Evolutionary conservation across 768 basidiomycete species (phyloP).

Genomic region (Tubosaeta sp.): DNA sequence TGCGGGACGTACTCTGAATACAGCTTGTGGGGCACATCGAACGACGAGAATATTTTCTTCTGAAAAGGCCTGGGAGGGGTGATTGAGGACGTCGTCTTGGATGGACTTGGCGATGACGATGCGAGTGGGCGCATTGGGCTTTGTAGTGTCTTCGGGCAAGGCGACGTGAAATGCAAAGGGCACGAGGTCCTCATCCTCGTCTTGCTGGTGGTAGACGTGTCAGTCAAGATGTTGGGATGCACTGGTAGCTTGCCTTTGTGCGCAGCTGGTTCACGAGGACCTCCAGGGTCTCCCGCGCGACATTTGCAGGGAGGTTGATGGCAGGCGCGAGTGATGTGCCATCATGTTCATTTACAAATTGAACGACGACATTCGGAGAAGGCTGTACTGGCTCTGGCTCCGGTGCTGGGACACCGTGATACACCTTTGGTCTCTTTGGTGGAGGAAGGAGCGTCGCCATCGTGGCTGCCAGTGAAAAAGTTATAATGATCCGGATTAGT

Average conservation of each 20-base stretch:
- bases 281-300: conserved; percentile 80
- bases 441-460: conserved; percentile 89
- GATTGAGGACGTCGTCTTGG: conserved; percentile 71
- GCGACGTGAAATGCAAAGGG: conserved; percentile 89
- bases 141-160: conserved; percentile 53
- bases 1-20: conserved; percentile 91
- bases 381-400: conserved; percentile 43
- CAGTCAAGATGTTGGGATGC: conserved; percentile 10
- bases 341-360: conserved; percentile 89
- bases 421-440: conserved; percentile 81
- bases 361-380: conserved; percentile 76
- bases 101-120: conserved; percentile 84
- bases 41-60: conserved; percentile 86
- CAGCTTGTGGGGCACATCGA: conserved; percentile 91
- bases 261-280: conserved; percentile 84
- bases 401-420: conserved; percentile 69
- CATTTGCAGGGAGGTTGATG: conserved; percentile 84
- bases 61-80: conserved; percentile 67
- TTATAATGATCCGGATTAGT: conserved; percentile 3
- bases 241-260: conserved; percentile 51
- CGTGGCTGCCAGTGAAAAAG: background rate
- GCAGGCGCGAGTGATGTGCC: conserved; percentile 78
- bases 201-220: conserved; percentile 6
- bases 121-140: conserved; percentile 57
- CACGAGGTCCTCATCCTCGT: conserved; percentile 79